Evolutionary conservation across 1,284 basidiomycete species (phyloP).

Genomic region (Cerioporus squamosus): DNA sequence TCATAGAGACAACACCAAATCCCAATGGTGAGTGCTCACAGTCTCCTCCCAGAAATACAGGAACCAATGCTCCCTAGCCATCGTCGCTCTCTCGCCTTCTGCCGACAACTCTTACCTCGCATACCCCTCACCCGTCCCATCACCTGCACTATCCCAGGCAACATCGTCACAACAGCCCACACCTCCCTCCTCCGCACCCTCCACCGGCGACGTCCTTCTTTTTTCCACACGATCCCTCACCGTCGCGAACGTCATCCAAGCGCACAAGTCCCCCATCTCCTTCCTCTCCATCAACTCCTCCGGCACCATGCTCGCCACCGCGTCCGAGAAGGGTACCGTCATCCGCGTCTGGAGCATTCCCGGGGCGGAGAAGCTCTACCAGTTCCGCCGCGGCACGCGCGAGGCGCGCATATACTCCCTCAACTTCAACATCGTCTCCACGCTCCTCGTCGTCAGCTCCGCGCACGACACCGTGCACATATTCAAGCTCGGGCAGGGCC

Average conservation of each 20-base stretch:
- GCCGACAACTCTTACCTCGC: constrained; percentile 96
- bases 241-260: constrained; percentile 95
- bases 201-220: constrained; percentile 87
- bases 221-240: constrained; percentile 93
- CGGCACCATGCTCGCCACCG: constrained; percentile 92
- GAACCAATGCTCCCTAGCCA: constrained; percentile 56
- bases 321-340: constrained; percentile 96
- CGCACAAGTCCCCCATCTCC: constrained; percentile 94
- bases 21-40: constrained; percentile 72
- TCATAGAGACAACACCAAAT: constrained; percentile 96
- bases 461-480: constrained; percentile 98
- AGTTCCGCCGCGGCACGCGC: constrained; percentile 91
- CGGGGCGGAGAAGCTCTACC: constrained; percentile 90
- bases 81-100: constrained; percentile 94
- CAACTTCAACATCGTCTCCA: constrained; percentile 88
- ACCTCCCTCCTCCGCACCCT: constrained; percentile 44
- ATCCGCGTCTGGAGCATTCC: constrained; percentile 95
- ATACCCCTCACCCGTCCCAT: constrained; percentile 93
- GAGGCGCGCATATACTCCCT: constrained; percentile 90
- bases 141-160: constrained; percentile 62
- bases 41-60: not conserved
- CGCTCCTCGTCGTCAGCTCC: constrained; percentile 86
- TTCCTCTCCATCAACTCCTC: constrained; percentile 86
- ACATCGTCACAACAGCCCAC: constrained; percentile 44
- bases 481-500: constrained; percentile 75